Evolutionary conservation across 805 yeast species (phyloP).

Genomic region (Hanseniaspora guilliermondii): DNA sequence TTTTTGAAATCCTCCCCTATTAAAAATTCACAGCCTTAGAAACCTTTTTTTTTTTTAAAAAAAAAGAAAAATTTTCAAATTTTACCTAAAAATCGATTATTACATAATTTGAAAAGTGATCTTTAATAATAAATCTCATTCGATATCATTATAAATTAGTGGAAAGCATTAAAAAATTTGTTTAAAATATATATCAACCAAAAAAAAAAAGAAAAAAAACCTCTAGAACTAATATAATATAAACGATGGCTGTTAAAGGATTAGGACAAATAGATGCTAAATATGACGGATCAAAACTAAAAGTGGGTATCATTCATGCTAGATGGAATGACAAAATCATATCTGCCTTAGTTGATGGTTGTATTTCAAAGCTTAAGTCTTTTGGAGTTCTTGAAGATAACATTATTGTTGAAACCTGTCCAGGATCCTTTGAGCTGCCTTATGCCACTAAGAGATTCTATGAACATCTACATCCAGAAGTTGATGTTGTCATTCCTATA

Average conservation of each 20-base stretch:
- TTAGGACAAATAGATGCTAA: slow-evolving; percentile 58
- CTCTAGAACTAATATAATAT: too few species aligned
- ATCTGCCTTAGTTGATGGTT: slow-evolving; percentile 69
- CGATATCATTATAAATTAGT: too few species aligned
- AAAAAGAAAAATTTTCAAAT: too few species aligned
- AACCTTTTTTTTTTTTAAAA: too few species aligned
- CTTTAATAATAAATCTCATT: too few species aligned
- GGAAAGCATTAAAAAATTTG: too few species aligned
- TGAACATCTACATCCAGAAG: slow-evolving; percentile 30
- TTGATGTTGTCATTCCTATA: slow-evolving; percentile 84
- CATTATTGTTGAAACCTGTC: slow-evolving; percentile 73
- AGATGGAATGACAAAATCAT: slow-evolving; percentile 84
- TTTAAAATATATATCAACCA: neutral
- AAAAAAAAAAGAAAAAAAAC: neutral
- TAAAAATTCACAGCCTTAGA: too few species aligned
- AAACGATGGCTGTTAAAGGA: slow-evolving; percentile 64
- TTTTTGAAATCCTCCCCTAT: too few species aligned
- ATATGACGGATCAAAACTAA: slow-evolving; percentile 56
- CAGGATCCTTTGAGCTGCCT: slow-evolving; percentile 92
- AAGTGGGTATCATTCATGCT: slow-evolving; percentile 84
- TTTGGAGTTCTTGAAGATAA: slow-evolving; percentile 66
- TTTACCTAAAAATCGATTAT: too few species aligned
- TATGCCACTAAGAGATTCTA: slow-evolving; percentile 46
- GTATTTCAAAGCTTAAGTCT: slow-evolving; percentile 42
- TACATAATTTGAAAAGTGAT: too few species aligned